A percentile compares a stretch with the other conserved stretches of the same genome.
These are phyloP conservation scores for Pichia exigua DNA, from an alignment of 805 yeast species.

Conservation along the genomic window DNA sequence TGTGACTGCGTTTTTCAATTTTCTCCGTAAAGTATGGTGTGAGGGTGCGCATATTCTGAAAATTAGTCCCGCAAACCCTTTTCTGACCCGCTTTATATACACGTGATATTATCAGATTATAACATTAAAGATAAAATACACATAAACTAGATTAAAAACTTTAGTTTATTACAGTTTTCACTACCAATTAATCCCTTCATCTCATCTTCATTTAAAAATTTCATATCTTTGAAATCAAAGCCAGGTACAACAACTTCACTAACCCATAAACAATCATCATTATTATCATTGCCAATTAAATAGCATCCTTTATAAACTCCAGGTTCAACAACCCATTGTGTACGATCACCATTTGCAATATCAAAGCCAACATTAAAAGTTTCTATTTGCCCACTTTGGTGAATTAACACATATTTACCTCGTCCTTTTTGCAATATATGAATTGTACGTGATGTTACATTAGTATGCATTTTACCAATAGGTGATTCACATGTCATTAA, in stretches of 20 bases:
- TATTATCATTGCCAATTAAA: constrained; percentile 24
- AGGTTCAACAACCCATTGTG: constrained; percentile 61
- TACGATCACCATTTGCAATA: constrained; percentile 37
- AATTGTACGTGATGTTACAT: constrained; percentile 40
- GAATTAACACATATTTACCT: constrained; percentile 46
- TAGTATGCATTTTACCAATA: constrained; percentile 43
- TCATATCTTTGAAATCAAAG: constrained; percentile 47
- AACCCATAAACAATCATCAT: constrained; percentile 36
- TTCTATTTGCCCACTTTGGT: constrained; percentile 43
- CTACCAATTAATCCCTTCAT: constrained; percentile 32
- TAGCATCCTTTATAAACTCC: constrained; percentile 52
- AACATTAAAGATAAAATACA: too few relatives aligned
- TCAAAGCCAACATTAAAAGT: constrained; percentile 48
- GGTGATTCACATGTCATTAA: constrained; percentile 44
- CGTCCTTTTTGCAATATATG: constrained; percentile 49
- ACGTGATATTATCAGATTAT: not conserved
- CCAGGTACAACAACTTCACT: constrained; percentile 60
- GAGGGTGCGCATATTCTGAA: too few relatives aligned
- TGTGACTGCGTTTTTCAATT: not conserved
- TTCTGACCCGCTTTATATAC: not conserved
- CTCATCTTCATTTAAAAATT: constrained; percentile 32
- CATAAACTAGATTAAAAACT: not conserved
- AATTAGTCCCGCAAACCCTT: not conserved
- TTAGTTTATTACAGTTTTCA: constrained; percentile 10
- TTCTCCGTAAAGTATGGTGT: not conserved